These are phyloP conservation scores for Cryphonectria naterciae DNA, from an alignment of 2,329 filamentous ascomycete species.

Conservation along the genomic window DNA sequence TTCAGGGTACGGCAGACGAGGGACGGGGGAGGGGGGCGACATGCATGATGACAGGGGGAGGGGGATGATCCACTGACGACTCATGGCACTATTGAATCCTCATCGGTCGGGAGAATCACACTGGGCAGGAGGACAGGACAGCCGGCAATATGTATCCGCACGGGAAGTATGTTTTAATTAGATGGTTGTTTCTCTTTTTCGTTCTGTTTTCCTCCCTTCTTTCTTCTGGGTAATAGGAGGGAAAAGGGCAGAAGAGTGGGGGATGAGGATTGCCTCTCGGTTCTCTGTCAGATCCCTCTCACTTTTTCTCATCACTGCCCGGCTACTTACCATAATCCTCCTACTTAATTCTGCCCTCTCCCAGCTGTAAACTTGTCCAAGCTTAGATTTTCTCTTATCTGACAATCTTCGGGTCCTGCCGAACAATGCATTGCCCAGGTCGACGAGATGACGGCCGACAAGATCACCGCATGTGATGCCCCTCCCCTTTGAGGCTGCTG, in stretches of 20 bases:
- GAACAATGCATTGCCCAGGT: neutral
- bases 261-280: neutral
- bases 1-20: neutral
- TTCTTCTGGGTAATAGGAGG: neutral
- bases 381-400: neutral
- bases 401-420: neutral
- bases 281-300: neutral
- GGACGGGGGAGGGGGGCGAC: too few relatives aligned
- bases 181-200: neutral
- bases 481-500: neutral
- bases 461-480: neutral
- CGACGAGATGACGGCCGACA: too few relatives aligned
- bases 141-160: neutral
- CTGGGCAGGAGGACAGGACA: conserved; percentile 5
- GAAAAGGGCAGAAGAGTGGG: too few relatives aligned
- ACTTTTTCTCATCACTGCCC: neutral
- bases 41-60: neutral
- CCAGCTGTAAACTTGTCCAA: too few relatives aligned
- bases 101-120: neutral
- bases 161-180: neutral
- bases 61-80: conserved; percentile 1
- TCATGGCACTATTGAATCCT: conserved; percentile 11
- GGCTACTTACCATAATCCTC: too few relatives aligned
- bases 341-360: too few relatives aligned
- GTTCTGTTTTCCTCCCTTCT: neutral